These are phyloP conservation scores for Iris pallida DNA, from an alignment of 116 monocot species.

Conservation along the genomic window DNA sequence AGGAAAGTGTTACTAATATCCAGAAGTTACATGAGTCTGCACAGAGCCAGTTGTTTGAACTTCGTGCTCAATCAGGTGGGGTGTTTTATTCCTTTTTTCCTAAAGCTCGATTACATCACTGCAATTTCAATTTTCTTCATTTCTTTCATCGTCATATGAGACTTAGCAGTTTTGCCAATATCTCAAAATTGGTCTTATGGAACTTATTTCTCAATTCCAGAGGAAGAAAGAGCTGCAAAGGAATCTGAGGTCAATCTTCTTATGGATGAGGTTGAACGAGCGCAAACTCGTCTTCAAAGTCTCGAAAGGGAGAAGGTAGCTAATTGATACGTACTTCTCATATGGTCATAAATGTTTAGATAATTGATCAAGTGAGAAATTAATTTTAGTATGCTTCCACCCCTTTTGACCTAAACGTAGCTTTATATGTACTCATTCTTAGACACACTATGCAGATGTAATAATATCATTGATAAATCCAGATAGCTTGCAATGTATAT, in stretches of 20 bases:
- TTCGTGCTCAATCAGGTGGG: slow-evolving; percentile 78
- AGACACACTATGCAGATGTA: not conserved
- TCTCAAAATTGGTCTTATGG: not conserved
- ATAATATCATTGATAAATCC: not conserved
- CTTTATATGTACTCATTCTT: not conserved
- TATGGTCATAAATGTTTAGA: not conserved
- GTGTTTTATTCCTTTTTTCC: no score
- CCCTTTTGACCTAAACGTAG: not conserved
- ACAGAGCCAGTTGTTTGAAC: slow-evolving; percentile 71
- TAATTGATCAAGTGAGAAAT: not conserved
- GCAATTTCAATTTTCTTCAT: not conserved
- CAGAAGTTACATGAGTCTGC: slow-evolving; percentile 87
- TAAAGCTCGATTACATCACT: not conserved
- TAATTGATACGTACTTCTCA: not conserved
- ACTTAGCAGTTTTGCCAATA: not conserved
- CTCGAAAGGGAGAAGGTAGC: slow-evolving; percentile 85
- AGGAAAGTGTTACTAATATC: slow-evolving; percentile 85
- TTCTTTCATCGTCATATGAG: not conserved
- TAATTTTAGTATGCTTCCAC: not conserved
- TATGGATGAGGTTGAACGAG: slow-evolving; percentile 83
- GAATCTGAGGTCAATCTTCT: slow-evolving; percentile 78
- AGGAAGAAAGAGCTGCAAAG: slow-evolving; percentile 73
- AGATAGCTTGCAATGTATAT: not conserved
- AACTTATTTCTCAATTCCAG: slow-evolving; percentile 23
- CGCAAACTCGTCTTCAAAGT: slow-evolving; percentile 60